Conservation (phyloP, 2,329 filamentous ascomycete species). For the Simplicillium aogashimaense region DNA sequence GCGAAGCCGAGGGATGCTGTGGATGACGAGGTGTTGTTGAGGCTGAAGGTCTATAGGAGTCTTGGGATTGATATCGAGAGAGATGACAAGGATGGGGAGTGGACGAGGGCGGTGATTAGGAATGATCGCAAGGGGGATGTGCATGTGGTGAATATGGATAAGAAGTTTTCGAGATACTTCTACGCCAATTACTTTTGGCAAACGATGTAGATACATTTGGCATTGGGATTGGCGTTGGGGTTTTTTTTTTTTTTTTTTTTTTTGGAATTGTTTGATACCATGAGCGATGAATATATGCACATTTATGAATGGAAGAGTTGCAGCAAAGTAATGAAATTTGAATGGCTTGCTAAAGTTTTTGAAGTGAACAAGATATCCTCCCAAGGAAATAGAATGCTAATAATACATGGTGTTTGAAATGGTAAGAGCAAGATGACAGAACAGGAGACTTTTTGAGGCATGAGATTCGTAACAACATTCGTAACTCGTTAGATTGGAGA, state of each 20-base stretch:
- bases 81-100: slow-evolving; percentile 66
- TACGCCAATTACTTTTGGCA: slow-evolving; percentile 97
- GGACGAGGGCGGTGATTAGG: slow-evolving; percentile 73
- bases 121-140: slow-evolving; percentile 85
- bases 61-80: slow-evolving; percentile 82
- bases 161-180: slow-evolving; percentile 83
- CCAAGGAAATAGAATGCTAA: no score
- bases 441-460: neutral
- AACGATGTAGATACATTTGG: slow-evolving; percentile 48
- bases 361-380: no score
- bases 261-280: slow-evolving; percentile 8
- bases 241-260: no score
- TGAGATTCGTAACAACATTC: neutral
- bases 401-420: neutral
- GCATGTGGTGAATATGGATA: slow-evolving; percentile 88
- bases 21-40: slow-evolving; percentile 58
- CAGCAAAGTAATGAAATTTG: slow-evolving; percentile 1
- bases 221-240: no score
- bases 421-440: neutral
- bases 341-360: no score
- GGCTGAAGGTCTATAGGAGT: slow-evolving; percentile 83
- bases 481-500: slow-evolving; percentile 3
- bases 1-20: slow-evolving; percentile 31
- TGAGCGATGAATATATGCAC: neutral
- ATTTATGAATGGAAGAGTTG: neutral